Percentiles rank a stretch among this genome's conserved stretches.
phyloP scores from a whole-genome alignment of 2,329 filamentous ascomycete genomes.

The Botryotinia calthae region DNA sequence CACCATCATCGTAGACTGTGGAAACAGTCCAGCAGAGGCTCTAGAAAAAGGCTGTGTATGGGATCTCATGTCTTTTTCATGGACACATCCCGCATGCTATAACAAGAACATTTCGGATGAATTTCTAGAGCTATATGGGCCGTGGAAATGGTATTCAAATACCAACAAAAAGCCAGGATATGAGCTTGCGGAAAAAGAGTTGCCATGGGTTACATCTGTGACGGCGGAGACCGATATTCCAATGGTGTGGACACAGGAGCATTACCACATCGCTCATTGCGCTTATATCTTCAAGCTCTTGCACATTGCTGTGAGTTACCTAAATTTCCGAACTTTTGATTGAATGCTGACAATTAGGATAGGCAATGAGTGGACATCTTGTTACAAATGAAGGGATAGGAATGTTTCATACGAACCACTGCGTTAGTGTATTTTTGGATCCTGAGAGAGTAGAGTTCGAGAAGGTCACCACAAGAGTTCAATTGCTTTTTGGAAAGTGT shows the following conservation, averaged over 20 bases:
- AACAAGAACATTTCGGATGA: constrained; percentile 12
- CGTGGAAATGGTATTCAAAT: background rate
- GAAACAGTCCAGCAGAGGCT: constrained; percentile 13
- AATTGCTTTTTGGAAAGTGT: constrained; percentile 5
- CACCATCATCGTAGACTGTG: constrained; percentile 6
- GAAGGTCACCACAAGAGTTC: background rate
- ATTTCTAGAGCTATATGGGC: background rate
- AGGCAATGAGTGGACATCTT: constrained; percentile 8
- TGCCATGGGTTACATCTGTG: background rate
- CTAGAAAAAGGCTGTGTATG: constrained; percentile 16
- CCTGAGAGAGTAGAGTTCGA: background rate
- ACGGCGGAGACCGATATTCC: background rate
- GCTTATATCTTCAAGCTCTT: background rate
- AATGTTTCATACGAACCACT: background rate
- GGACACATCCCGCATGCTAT: constrained; percentile 16
- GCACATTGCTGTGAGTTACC: background rate
- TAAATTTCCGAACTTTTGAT: background rate
- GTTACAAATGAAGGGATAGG: background rate
- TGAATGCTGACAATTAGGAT: background rate
- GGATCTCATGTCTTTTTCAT: constrained; percentile 19
- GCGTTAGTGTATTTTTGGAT: background rate
- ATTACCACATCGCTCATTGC: background rate
- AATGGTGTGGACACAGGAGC: constrained; percentile 1
- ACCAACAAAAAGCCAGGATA: background rate
- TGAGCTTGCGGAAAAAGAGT: background rate